Base-by-base conservation (phyloP, 228 moss, liverwort and hornwort species). In the Sphagnum magellanicum region DNA sequence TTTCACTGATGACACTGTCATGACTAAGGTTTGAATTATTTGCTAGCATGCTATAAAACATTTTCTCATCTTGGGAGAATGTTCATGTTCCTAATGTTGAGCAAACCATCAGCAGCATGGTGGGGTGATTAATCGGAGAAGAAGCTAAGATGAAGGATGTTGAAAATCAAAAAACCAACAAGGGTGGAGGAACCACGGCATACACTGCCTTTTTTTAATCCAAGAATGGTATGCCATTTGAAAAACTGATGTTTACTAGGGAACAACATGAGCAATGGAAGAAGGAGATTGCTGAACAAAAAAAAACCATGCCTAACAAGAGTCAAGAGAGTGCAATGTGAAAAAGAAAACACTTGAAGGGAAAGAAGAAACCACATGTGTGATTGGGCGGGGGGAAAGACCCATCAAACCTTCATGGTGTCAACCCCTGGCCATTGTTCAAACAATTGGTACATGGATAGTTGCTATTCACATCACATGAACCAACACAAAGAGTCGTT, bases 381-480 rank as follows among this genome's bases (percentile, higher is more conserved):
- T 48, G 13, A 32, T n/a, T n/a, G n/a, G n/a, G n/a, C 64, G 6
- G 47, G 5, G 46, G 60, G 50, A 49, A 60, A 70, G 5, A 70
- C 49, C 4, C 49, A 70, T 60, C 48, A 50, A 6, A 60, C 60
- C 10, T 70, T 70, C 60, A 70, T 70, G 60, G 48, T 60, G 4
- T 16, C 53, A 11, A 10, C 6, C 8, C 6, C 48, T 12, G 53
- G 53, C 6, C 53, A 6, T 6, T 53, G 53, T 49, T 70, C 15
- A 10, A 49, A 70, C 6, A 60, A 70, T 14, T 70, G 69, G 69
- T 70, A 70, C 60, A 6, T 70, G 46, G 60, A 70, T 70, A 70
- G 69, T 50, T 70, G 69, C n/a, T n/a, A n/a, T n/a, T n/a, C n/a
- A n/a, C n/a, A n/a, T n/a, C n/a, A n/a, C n/a, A n/a, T n/a, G n/a